Evolutionary conservation across 2,329 filamentous ascomycete species (phyloP), one percentile per base, ranked within the genome.

Genomic region (Verticillium nonalfalfae): DNA sequence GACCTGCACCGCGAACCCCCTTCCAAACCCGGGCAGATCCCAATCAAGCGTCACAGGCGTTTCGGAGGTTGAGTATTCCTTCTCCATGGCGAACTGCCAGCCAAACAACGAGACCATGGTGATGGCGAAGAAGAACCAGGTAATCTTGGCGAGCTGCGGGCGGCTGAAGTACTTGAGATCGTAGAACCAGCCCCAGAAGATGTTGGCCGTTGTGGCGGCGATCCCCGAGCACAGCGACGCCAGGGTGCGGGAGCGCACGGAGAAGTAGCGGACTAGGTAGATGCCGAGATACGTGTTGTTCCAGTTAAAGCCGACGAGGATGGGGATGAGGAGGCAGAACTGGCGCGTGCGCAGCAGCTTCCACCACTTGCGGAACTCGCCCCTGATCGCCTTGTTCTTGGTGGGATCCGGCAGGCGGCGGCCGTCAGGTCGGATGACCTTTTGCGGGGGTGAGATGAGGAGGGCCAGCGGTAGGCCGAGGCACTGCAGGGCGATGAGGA

Each of bases 181-280:
- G 67, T 76, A 79, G 65, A 81, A 77, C 76, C 77, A 81, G 1
- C 79, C 79, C 78, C 77, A 81, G 58, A 80, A 75, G 13, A 81
- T 71, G 61, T 81, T 80, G 35, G 78, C 78, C 15, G 70, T 68
- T 0, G 77, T 75, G 0, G 79, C 79, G 1, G 73, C 77, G 31
- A 83, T 68, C 6, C 79, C 79, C 0, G 79, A 79, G 0, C 74
- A 74, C 52, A 83, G 65, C 0, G 79, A 75, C 0, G 76, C 77
- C 2, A 83, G 70, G 1, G 79, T 77, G 3, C 80, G 71, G 0
- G 80, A 71, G 2, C 81, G 75, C 2, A 83, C 80, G 3, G 78
- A 80, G 65, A 82, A 82, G 70, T 83, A 83, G 33, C 75, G 78
- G 10, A 80, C 78, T 15, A 83, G 73, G 65, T 83, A 84, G 18